Conservation (phyloP, 1,139 yeast genomes). For the Entelexis sorbosivorans region DNA sequence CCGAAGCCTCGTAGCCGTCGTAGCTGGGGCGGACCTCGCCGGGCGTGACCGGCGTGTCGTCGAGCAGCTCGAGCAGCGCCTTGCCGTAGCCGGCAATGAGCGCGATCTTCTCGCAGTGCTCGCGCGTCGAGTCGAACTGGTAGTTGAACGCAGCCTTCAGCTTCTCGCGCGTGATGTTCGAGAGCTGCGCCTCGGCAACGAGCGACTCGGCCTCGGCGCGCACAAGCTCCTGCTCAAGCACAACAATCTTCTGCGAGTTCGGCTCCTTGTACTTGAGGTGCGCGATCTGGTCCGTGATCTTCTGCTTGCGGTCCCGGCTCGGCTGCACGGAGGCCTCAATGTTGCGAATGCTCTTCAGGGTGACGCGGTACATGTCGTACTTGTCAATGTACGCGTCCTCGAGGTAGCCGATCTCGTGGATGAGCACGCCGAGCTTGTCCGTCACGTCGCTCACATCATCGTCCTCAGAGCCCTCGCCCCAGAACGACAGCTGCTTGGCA, state of each 20-base stretch:
- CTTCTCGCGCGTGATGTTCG: constrained; percentile 95
- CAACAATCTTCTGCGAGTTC: constrained; percentile 86
- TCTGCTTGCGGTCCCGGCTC: constrained; percentile 93
- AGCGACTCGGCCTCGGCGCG: constrained; percentile 98
- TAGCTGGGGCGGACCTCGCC: constrained; percentile 98
- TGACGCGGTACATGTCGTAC: constrained; percentile 94
- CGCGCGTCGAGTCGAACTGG: constrained; percentile 93
- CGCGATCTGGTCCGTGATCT: constrained; percentile 95
- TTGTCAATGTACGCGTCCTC: constrained; percentile 97
- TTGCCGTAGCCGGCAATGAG: constrained; percentile 97
- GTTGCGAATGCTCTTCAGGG: constrained; percentile 88
- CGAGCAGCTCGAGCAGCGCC: constrained; percentile 88
- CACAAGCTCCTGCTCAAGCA: constrained; percentile 94
- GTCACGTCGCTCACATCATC: constrained; percentile 96
- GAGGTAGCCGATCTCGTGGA: constrained; percentile 93
- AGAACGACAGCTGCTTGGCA: constrained; percentile 86
- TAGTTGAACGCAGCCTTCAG: constrained; percentile 94
- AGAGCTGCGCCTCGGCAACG: constrained; percentile 97
- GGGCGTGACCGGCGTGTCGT: constrained; percentile 94
- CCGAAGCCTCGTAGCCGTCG: constrained; percentile 96
- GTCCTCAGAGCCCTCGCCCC: constrained; percentile 98
- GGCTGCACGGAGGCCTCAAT: constrained; percentile 98
- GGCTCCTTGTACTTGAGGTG: constrained; percentile 97
- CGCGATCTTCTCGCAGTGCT: constrained; percentile 92
- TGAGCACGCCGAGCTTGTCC: constrained; percentile 89